Evolutionary conservation across 345 rosid species (phyloP).

Genomic region (Gossypium stocksii): DNA sequence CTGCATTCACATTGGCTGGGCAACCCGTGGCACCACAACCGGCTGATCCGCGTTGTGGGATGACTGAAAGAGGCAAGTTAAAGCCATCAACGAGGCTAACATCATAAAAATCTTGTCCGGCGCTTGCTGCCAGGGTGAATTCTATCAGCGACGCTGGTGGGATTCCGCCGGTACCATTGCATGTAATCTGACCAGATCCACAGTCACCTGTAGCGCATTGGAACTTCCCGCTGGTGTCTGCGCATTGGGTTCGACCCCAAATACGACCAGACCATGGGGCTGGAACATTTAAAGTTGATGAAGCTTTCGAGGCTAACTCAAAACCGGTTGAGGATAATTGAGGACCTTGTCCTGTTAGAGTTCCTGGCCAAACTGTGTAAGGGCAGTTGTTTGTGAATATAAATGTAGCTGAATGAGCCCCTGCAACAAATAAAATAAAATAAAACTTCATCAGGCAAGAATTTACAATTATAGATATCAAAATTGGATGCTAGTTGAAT

Average conservation of each 20-base stretch:
- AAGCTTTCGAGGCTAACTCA: slow-evolving; percentile 30
- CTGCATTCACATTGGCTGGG: slow-evolving; percentile 25
- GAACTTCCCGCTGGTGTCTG: slow-evolving; percentile 27
- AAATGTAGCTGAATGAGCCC: slow-evolving; percentile 22
- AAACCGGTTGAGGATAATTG: slow-evolving; percentile 46
- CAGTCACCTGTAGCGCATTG: slow-evolving; percentile 47
- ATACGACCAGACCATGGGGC: slow-evolving; percentile 42
- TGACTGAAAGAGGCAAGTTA: slow-evolving; percentile 47
- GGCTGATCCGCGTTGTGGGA: slow-evolving; percentile 52
- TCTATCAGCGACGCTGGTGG: slow-evolving; percentile 46
- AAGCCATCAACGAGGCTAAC: slow-evolving; percentile 24
- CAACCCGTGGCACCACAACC: slow-evolving; percentile 22
- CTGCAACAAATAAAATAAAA: not conserved
- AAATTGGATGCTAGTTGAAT: not conserved
- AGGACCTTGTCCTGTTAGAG: not conserved
- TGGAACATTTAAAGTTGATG: slow-evolving; percentile 14
- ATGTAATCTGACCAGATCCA: slow-evolving; percentile 35
- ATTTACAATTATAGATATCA: not conserved
- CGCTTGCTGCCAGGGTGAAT: slow-evolving; percentile 24
- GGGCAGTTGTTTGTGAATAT: slow-evolving; percentile 49
- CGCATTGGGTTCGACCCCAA: slow-evolving; percentile 52
- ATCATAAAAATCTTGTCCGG: slow-evolving; percentile 37
- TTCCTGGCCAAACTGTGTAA: slow-evolving; percentile 47
- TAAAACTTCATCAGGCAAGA: not conserved
- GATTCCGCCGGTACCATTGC: slow-evolving; percentile 32